Percentiles rank a stretch among this genome's conserved stretches.
Evolutionary conservation across 768 basidiomycete genomes (phyloP).

Genomic region (Rhizopogon rudus): DNA sequence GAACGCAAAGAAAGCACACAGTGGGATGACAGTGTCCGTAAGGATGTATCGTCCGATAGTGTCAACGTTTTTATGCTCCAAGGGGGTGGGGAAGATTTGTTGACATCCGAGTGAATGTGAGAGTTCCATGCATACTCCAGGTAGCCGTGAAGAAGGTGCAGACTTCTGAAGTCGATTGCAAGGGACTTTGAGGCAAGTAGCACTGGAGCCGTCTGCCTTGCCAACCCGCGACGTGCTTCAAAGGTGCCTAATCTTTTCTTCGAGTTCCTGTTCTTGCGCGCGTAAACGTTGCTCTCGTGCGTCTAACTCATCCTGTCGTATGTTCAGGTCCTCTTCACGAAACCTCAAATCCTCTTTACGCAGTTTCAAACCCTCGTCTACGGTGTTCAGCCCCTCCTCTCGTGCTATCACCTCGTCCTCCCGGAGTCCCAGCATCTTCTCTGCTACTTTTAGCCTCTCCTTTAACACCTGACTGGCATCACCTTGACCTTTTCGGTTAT

Average conservation of each 20-base stretch:
- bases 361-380: not conserved
- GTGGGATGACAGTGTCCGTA: conserved; percentile 14
- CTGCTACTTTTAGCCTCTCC: not conserved
- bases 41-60: conserved; percentile 31
- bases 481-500: not conserved
- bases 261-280: not conserved
- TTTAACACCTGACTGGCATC: not conserved
- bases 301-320: not conserved
- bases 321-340: not conserved
- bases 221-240: not conserved
- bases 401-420: not conserved
- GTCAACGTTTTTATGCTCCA: conserved; percentile 16
- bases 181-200: conserved; percentile 11
- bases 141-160: conserved; percentile 31
- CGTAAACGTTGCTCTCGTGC: not conserved
- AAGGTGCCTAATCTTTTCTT: not conserved
- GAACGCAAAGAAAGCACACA: conserved; percentile 20
- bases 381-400: not conserved
- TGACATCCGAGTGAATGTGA: not conserved
- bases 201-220: not conserved
- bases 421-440: not conserved
- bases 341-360: not conserved
- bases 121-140: conserved; percentile 12
- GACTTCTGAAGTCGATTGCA: conserved; percentile 25
- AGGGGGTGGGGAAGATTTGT: conserved; percentile 21